These are phyloP conservation scores for Trypethelium eluteriae DNA, from an alignment of 495 filamentous ascomycete genomes.

Conservation along the genomic window DNA sequence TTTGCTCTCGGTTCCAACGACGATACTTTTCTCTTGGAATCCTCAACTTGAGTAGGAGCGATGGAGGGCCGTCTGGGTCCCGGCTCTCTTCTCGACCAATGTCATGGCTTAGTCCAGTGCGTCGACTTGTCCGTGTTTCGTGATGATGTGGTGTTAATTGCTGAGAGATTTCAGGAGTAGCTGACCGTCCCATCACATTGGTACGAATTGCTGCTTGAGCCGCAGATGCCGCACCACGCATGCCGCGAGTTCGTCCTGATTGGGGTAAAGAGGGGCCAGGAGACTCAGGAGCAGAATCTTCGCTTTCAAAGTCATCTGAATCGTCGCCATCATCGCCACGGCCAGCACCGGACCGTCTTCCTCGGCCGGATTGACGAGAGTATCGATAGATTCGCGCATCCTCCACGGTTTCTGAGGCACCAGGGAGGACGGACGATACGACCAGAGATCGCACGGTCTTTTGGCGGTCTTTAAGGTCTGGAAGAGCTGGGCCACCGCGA, in stretches of 20 bases:
- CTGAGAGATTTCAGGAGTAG: conserved; percentile 68
- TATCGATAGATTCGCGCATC: conserved; percentile 80
- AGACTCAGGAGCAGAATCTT: conserved; percentile 79
- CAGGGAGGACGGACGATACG: conserved; percentile 84
- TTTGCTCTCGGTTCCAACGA: conserved; percentile 49
- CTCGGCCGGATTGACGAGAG: conserved; percentile 46
- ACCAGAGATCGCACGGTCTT: conserved; percentile 84
- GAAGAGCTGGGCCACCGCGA: conserved; percentile 85
- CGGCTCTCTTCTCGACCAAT: conserved; percentile 56
- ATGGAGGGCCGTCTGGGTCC: conserved; percentile 59
- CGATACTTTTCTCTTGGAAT: conserved; percentile 56
- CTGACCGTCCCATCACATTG: conserved; percentile 66
- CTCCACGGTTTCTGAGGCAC: conserved; percentile 70
- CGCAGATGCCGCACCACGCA: conserved; percentile 75
- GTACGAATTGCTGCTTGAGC: conserved; percentile 67
- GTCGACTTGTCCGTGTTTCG: conserved; percentile 58
- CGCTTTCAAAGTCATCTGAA: conserved; percentile 80
- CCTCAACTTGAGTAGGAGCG: conserved; percentile 63
- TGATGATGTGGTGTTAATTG: conserved; percentile 53
- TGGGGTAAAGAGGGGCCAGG: conserved; percentile 57
- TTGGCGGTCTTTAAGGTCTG: conserved; percentile 90
- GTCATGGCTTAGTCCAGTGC: conserved; percentile 41
- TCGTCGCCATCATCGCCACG: conserved; percentile 62
- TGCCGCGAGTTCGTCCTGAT: conserved; percentile 71
- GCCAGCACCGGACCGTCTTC: conserved; percentile 44